These are phyloP conservation scores for Penicillium sp. DNA, from an alignment of 2,329 filamentous ascomycete genomes.

Conservation along the genomic window DNA sequence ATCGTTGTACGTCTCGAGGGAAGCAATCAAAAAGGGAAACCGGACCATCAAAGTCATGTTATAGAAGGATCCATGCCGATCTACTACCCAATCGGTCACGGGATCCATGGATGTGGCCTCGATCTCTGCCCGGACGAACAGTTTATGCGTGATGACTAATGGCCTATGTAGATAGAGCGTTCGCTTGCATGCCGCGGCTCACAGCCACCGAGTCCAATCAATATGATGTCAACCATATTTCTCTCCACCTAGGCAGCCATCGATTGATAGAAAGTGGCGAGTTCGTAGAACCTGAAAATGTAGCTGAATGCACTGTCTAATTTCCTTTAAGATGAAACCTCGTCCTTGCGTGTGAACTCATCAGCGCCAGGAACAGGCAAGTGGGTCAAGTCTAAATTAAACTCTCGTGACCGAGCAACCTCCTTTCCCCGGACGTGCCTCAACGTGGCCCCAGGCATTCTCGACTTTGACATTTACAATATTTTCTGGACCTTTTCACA, in stretches of 20 bases:
- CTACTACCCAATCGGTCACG: not conserved
- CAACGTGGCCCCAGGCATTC: constrained; percentile 21
- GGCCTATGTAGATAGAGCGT: not conserved
- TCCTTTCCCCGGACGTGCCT: constrained; percentile 27
- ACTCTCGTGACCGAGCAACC: constrained; percentile 26
- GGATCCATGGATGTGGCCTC: not conserved
- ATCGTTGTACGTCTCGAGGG: not conserved
- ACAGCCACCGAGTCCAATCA: not conserved
- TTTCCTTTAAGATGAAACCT: not conserved
- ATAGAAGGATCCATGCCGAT: constrained; percentile 1
- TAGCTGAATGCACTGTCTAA: not conserved
- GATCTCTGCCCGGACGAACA: not conserved
- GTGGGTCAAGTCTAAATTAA: constrained; percentile 26
- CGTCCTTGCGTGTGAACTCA: constrained; percentile 2
- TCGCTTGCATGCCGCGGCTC: not conserved
- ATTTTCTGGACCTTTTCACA: not conserved
- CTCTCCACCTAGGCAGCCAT: not conserved
- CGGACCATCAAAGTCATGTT: not conserved
- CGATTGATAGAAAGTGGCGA: not conserved
- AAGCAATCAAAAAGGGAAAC: not conserved
- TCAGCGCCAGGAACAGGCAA: constrained; percentile 12
- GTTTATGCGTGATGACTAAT: not conserved
- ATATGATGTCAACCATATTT: not conserved
- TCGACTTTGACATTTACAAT: constrained; percentile 2
- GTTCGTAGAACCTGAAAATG: not conserved